Base-by-base conservation (phyloP, 225 moss, liverwort and hornwort genomes). In the Pseudisothecium myosuroides region DNA sequence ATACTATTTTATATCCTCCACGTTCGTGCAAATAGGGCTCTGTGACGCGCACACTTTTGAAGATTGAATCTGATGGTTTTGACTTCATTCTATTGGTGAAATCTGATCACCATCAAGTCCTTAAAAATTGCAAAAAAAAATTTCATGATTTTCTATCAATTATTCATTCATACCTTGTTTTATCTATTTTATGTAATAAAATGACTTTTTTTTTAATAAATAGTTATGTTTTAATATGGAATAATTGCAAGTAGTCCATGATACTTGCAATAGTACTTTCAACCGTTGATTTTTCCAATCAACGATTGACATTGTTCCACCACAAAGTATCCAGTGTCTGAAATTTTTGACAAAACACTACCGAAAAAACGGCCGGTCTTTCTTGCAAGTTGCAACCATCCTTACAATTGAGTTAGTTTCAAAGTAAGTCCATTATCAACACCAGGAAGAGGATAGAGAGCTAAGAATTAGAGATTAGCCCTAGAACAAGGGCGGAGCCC, bases 1-100 rank as follows among this genome's bases (percentile, higher is more conserved):
- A 10, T 5, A 74, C 47, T 32, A 49, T 19, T 74, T 19, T 49
- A 49, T 19, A 2, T 11, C 13, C 4, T n/a, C 5, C 1, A 75
- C 1, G 2, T 49, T 49, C 0, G 6, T 18, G 3, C 11, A 47
- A 47, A 47, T 18, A 18, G 11, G 17, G 1, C 2, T 31, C 2
- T 0, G 0, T 49, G 1, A 7, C 0, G 0, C 1, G 0, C 14
- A 2, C 31, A 11, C 31, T 75, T 49, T 0, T 49, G 4, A 75
- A 31, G 6, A 75, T 75, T 49, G 75, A 49, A 31, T n/a, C n/a
- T n/a, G 47, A 75, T 75, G 32, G 19, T 31, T 75, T 31, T 0
- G 0, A 75, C 7, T 75, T 31, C 7, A 49, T 49, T 75, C 31
- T 49, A 18, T 32, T 32, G 6, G 7, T 31, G 12, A 32, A 32